A percentile compares a stretch with the other conserved stretches of the same genome.
Evolutionary conservation across 495 filamentous ascomycete genomes (phyloP).

Genomic region (Aspergillus saccharolyticus): DNA sequence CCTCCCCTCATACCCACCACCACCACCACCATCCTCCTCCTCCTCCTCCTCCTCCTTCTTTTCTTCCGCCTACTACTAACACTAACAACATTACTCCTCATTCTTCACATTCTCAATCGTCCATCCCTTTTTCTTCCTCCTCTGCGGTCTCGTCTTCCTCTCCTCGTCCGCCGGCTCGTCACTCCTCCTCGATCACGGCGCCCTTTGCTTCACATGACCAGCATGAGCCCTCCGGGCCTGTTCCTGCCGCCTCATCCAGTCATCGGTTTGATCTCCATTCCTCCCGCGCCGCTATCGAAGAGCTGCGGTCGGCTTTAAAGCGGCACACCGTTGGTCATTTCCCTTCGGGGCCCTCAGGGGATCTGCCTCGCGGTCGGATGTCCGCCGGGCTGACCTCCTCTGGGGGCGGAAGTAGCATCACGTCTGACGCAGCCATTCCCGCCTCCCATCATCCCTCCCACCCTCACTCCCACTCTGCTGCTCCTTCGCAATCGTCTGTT

Average conservation of each 20-base stretch:
- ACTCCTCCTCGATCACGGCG: constrained; percentile 11
- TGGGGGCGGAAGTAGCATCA: constrained; percentile 25
- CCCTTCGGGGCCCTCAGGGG: constrained; percentile 37
- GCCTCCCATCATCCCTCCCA: constrained; percentile 16
- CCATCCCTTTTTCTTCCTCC: constrained; percentile 20
- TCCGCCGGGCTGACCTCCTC: constrained; percentile 31
- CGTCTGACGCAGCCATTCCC: constrained; percentile 27
- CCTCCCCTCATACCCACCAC: constrained; percentile 22
- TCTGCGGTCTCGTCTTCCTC: constrained; percentile 22
- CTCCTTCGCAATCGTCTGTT: constrained; percentile 19
- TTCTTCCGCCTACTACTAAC: too few species aligned
- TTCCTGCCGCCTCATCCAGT: constrained; percentile 24
- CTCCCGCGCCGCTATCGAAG: constrained; percentile 44
- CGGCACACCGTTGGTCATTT: constrained; percentile 39
- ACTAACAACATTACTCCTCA: constrained; percentile 15
- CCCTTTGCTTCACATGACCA: constrained; percentile 16
- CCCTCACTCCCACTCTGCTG: constrained; percentile 14
- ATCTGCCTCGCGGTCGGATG: constrained; percentile 32
- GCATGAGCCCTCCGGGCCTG: constrained; percentile 32
- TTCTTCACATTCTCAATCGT: constrained; percentile 6
- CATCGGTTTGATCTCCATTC: constrained; percentile 34
- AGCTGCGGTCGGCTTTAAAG: constrained; percentile 43
- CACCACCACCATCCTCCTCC: constrained; percentile 15
- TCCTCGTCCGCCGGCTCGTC: too few species aligned
- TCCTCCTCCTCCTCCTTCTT: constrained; percentile 26